These are phyloP conservation scores for Penicillium chermesinum DNA, from an alignment of 495 filamentous ascomycete species.

Conservation along the genomic window DNA sequence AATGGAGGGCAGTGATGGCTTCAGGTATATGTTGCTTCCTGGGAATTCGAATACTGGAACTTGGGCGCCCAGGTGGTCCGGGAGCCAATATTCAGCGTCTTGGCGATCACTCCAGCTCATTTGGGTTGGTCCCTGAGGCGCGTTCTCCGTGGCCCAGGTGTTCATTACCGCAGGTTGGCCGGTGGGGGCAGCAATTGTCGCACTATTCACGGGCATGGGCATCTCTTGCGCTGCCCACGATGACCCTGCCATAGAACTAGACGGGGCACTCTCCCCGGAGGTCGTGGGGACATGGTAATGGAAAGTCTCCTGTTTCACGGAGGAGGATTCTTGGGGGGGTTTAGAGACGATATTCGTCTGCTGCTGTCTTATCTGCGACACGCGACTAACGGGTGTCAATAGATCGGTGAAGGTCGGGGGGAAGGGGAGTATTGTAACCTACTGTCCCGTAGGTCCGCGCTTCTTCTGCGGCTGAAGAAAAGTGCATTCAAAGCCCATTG, in stretches of 20 bases:
- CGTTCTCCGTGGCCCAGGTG: slow-evolving; percentile 20
- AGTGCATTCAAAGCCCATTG: slow-evolving; percentile 42
- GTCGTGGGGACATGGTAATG: slow-evolving; percentile 20
- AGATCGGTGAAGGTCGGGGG: slow-evolving; percentile 8
- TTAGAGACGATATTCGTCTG: slow-evolving; percentile 23
- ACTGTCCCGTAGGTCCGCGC: slow-evolving; percentile 39
- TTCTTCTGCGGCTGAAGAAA: slow-evolving; percentile 43
- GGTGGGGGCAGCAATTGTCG: slow-evolving; percentile 12
- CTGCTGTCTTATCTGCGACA: slow-evolving; percentile 40
- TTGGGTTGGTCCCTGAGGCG: slow-evolving; percentile 22
- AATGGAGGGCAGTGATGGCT: slow-evolving; percentile 36
- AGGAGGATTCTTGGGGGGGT: slow-evolving; percentile 9
- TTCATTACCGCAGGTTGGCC: slow-evolving; percentile 9
- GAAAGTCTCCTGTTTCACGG: slow-evolving; percentile 16
- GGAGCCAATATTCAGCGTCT: slow-evolving; percentile 40
- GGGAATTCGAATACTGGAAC: slow-evolving; percentile 36
- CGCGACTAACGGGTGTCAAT: slow-evolving; percentile 25
- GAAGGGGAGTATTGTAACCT: slow-evolving; percentile 17
- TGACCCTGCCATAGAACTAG: slow-evolving; percentile 18
- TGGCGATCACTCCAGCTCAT: slow-evolving; percentile 31
- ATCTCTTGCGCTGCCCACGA: slow-evolving; percentile 17
- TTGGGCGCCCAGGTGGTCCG: slow-evolving; percentile 33
- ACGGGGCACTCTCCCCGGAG: slow-evolving; percentile 14
- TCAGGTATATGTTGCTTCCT: slow-evolving; percentile 37
- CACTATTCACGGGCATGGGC: slow-evolving; percentile 20